These are phyloP conservation scores for Eimeria nieschulzi DNA, from an alignment of 169 alveolate species.

Conservation along the genomic window DNA sequence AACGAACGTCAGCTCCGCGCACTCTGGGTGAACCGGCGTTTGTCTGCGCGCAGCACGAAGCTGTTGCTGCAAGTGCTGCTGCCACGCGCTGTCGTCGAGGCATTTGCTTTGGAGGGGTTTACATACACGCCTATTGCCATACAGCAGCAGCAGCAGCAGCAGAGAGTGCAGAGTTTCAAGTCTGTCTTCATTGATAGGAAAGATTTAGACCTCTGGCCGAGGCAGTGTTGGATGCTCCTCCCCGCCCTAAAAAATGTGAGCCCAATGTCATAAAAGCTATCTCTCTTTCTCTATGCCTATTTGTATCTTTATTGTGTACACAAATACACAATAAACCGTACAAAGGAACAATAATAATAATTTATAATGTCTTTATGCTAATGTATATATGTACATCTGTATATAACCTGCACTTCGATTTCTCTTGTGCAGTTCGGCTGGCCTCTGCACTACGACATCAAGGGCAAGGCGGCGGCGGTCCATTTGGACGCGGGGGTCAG, in stretches of 20 bases:
- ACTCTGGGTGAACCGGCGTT: conserved; percentile 30
- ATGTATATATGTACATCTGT: neutral
- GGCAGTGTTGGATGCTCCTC: conserved; percentile 50
- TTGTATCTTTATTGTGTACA: too few species aligned
- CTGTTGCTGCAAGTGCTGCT: conserved; percentile 53
- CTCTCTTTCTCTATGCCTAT: neutral
- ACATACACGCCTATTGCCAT: conserved; percentile 7
- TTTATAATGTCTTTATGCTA: neutral
- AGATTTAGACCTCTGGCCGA: conserved; percentile 39
- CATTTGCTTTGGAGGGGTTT: conserved; percentile 39
- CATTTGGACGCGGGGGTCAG: conserved; percentile 56
- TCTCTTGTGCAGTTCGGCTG: conserved; percentile 18
- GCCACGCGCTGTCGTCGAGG: conserved; percentile 47
- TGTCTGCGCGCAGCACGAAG: conserved; percentile 59
- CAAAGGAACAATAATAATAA: neutral
- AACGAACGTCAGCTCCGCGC: conserved; percentile 42
- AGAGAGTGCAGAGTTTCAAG: conserved; percentile 35
- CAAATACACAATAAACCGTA: too few species aligned
- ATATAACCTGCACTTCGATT: too few species aligned
- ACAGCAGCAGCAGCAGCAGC: conserved; percentile 37
- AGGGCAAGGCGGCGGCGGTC: conserved; percentile 56
- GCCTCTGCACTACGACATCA: conserved; percentile 57
- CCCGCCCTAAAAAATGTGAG: conserved; percentile 35
- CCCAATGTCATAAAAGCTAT: neutral
- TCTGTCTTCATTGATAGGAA: conserved; percentile 29